phyloP scores from a whole-genome alignment of 148 eudicot genomes.

The Selenicereus undatus region DNA sequence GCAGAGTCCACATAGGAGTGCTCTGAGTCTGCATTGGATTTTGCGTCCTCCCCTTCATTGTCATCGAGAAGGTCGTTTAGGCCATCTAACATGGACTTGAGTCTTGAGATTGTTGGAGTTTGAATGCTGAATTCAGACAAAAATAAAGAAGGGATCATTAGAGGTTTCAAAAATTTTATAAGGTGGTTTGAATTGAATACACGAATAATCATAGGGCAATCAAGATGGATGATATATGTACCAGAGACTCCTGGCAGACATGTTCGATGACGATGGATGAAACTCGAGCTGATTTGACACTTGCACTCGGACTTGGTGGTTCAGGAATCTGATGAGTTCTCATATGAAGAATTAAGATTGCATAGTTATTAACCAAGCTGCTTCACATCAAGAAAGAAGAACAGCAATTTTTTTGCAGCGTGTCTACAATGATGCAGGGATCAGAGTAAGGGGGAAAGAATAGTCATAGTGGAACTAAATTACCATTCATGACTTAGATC shows the following conservation, averaged over 20 bases:
- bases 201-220: not conserved
- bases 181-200: not conserved
- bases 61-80: slow-evolving; percentile 28
- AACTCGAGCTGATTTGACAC: slow-evolving; percentile 11
- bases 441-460: no score
- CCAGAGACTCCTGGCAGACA: slow-evolving; percentile 18
- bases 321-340: slow-evolving; percentile 6
- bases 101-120: slow-evolving; percentile 33
- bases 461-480: no score
- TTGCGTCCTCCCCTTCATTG: not conserved
- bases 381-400: not conserved
- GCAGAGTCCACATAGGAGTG: not conserved
- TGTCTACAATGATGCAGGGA: not conserved
- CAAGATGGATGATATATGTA: not conserved
- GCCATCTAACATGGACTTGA: slow-evolving; percentile 34
- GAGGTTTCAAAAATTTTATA: not conserved
- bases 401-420: not conserved
- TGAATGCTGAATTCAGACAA: slow-evolving; percentile 22
- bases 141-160: not conserved
- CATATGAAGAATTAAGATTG: not conserved
- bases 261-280: slow-evolving; percentile 1
- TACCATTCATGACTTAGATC: no score
- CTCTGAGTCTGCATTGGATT: slow-evolving; percentile 12
- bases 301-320: not conserved
- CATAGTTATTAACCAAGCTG: not conserved